phyloP scores from a whole-genome alignment of 257 asterid species.

The Solanum habrochaites region DNA sequence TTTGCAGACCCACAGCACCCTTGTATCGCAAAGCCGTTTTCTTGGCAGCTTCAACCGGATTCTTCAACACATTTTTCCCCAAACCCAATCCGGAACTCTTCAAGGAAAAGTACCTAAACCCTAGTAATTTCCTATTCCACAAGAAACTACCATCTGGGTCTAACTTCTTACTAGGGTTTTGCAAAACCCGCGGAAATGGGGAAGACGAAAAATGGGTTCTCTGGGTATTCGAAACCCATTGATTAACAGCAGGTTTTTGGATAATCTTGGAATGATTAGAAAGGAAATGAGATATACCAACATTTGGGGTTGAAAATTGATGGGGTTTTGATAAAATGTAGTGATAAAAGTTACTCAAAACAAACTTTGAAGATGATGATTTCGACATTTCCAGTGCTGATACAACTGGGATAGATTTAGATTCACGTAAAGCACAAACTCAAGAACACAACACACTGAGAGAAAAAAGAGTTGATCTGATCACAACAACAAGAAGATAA shows the following conservation, averaged over 20 bases:
- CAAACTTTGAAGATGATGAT: constrained; percentile 34
- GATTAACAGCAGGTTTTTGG: constrained; percentile 19
- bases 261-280: constrained; percentile 15
- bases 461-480: neutral
- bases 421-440: constrained; percentile 13
- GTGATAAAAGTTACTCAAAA: constrained; percentile 20
- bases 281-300: constrained; percentile 39
- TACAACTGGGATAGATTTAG: neutral
- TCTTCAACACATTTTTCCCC: constrained; percentile 24
- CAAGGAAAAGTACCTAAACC: constrained; percentile 45
- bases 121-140: constrained; percentile 13
- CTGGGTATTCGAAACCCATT: constrained; percentile 29
- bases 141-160: constrained; percentile 15
- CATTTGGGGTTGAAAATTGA: constrained; percentile 1
- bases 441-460: neutral
- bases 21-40: constrained; percentile 32
- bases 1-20: constrained; percentile 67
- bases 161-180: constrained; percentile 9
- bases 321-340: constrained; percentile 42
- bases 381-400: constrained; percentile 39
- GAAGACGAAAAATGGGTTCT: constrained; percentile 35
- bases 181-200: constrained; percentile 15
- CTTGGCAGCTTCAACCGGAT: constrained; percentile 34
- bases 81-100: constrained; percentile 29
- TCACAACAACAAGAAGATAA: neutral